Evolutionary conservation across 768 basidiomycete genomes (phyloP), one percentile per base, ranked within the genome.

Genomic region (Kondoa malvinella): DNA sequence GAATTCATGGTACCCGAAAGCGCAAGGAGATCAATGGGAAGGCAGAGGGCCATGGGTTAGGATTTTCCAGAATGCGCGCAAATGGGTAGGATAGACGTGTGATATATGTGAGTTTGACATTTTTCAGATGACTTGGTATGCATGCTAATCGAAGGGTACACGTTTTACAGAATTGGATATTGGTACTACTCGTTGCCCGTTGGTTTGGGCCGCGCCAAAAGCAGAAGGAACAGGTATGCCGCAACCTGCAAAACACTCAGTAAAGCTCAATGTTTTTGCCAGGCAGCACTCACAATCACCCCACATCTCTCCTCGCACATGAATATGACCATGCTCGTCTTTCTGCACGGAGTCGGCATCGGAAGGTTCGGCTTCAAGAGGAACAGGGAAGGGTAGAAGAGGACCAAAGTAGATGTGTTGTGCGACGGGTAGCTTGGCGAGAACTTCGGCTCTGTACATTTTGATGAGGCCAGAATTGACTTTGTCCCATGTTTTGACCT

Each of bases 341-440:
- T 68, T 40, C 40, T 69, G 68, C 1, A 67, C 71, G 26, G 57
- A 67, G 21, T 65, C 58, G 34, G 33, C 59, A 34, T 70, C 66
- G 1, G 62, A 40, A 8, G 63, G 64, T 12, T 31, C 65, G 25
- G 34, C 67, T 4, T 57, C 70, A 2, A 34, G 34, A 3, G 66
- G 59, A 4, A 40, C 67, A 57, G 57, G 79, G 76, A 69, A 77
- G 69, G 40, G 77, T 72, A 87, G 71, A 15, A 95, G 79, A 1
- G 85, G 85, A 3, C 95, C 94, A 72, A 97, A 97, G 58, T 92
- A 80, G 77, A 96, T 92, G 77, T 99, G 95, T 77, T 97, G 94
- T 40, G 89, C 83, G 67, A 99, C 91, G 1, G 95, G 94, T 1
- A 97, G 85, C 74, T 96, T 96, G 68, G 86, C 87, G 14, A 97